Evolutionary conservation across 805 yeast genomes (phyloP).

Genomic region (Wickerhamiella brachini): DNA sequence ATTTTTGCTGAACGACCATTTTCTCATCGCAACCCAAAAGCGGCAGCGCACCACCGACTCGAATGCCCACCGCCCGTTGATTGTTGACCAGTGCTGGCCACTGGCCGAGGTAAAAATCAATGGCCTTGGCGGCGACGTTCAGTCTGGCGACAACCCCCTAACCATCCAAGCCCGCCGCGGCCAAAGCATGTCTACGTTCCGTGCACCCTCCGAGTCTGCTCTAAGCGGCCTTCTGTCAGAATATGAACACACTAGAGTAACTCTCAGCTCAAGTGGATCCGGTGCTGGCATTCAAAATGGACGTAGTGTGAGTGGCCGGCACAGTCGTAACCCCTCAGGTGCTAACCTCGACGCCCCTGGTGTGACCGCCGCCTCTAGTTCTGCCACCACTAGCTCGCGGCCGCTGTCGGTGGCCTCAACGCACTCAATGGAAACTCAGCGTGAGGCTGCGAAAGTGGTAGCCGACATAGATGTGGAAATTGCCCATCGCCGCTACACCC

Average conservation of each 20-base stretch:
- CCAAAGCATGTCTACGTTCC: conserved; percentile 26
- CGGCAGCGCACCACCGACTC: conserved; percentile 23
- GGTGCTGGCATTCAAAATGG: neutral
- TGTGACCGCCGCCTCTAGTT: conserved; percentile 34
- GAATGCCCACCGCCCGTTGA: conserved; percentile 30
- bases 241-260: neutral
- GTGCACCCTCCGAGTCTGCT: conserved; percentile 8
- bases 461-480: conserved; percentile 59
- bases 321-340: conserved; percentile 3
- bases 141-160: conserved; percentile 15
- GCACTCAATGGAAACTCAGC: conserved; percentile 33
- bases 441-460: conserved; percentile 42
- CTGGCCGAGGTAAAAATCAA: conserved; percentile 37
- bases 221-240: neutral
- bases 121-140: conserved; percentile 25
- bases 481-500: conserved; percentile 43
- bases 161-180: conserved; percentile 35
- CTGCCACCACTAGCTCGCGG: conserved; percentile 36
- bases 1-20: conserved; percentile 61
- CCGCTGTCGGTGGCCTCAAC: conserved; percentile 13
- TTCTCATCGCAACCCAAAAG: conserved; percentile 58
- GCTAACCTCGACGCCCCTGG: no score
- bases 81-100: conserved; percentile 72
- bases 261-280: neutral
- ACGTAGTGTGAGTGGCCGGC: conserved; percentile 2